A percentile compares a stretch with the other conserved stretches of the same genome.
phyloP scores from a whole-genome alignment of 148 eudicot species.

The Silene conica region DNA sequence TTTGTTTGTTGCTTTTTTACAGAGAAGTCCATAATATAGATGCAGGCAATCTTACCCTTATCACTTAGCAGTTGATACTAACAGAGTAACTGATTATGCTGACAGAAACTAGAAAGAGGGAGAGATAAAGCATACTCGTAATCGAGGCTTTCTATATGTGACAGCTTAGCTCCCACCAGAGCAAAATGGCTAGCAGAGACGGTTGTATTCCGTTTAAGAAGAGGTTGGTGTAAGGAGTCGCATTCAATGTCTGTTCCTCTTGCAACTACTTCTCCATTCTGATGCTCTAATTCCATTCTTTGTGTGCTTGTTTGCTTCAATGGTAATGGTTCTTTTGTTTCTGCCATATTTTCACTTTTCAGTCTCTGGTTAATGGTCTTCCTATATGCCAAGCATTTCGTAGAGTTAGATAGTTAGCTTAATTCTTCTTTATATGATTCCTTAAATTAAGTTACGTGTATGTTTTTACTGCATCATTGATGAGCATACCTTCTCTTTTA shows the following conservation, averaged over 20 bases:
- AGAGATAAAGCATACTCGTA: constrained; percentile 50
- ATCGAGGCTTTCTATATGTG: constrained; percentile 72
- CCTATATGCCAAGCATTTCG: background rate
- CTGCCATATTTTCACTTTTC: constrained; percentile 4
- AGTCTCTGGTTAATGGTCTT: background rate
- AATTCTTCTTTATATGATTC: background rate
- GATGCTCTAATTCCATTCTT: constrained; percentile 31
- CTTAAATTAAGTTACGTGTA: background rate
- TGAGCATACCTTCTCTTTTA: background rate
- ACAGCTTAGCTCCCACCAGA: constrained; percentile 79
- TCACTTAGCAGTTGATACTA: no score
- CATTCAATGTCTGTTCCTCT: constrained; percentile 44
- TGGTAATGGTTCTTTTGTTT: constrained; percentile 4
- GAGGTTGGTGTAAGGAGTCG: constrained; percentile 43
- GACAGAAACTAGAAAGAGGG: background rate
- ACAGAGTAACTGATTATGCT: background rate
- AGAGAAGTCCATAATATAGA: no score
- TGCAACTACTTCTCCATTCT: constrained; percentile 29
- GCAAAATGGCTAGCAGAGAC: constrained; percentile 67
- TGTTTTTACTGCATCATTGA: constrained; percentile 20
- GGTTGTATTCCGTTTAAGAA: constrained; percentile 53
- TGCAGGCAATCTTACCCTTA: background rate
- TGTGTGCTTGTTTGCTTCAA: constrained; percentile 10
- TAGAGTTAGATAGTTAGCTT: background rate
- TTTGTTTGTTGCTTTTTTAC: no score